Conservation (phyloP, 1,284 basidiomycete species). For the Pterula multifida region DNA sequence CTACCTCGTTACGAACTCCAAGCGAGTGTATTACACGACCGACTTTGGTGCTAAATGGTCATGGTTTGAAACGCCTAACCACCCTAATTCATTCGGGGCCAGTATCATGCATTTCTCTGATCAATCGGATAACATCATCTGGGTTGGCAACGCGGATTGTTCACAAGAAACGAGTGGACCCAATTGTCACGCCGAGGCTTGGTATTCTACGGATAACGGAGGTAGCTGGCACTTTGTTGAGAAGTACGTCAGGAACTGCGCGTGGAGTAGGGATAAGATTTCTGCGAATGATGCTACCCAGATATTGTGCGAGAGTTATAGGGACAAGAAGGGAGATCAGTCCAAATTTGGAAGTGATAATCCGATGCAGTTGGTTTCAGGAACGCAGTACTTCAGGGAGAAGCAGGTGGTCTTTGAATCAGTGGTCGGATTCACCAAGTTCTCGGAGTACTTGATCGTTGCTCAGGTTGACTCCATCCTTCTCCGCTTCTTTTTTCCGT, state of each 20-base stretch:
- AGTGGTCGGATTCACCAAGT: constrained; percentile 92
- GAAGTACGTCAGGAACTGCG: constrained; percentile 81
- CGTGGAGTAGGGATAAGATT: constrained; percentile 73
- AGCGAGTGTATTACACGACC: constrained; percentile 70
- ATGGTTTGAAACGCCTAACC: constrained; percentile 41
- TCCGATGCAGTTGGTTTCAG: constrained; percentile 71
- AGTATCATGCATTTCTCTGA: constrained; percentile 86
- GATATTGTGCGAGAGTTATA: constrained; percentile 88
- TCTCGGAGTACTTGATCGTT: constrained; percentile 91
- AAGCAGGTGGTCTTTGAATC: constrained; percentile 74
- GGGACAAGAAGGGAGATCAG: constrained; percentile 77
- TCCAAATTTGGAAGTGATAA: constrained; percentile 44
- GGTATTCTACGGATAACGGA: constrained; percentile 72
- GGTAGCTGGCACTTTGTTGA: constrained; percentile 71
- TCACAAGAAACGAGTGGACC: constrained; percentile 35
- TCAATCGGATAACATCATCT: constrained; percentile 78
- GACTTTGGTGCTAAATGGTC: constrained; percentile 75
- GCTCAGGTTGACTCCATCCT: constrained; percentile 59
- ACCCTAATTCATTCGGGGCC: constrained; percentile 73
- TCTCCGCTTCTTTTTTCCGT: neutral
- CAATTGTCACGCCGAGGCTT: constrained; percentile 62
- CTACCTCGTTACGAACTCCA: constrained; percentile 72
- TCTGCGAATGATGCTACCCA: constrained; percentile 75
- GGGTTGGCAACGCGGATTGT: constrained; percentile 61
- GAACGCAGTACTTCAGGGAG: constrained; percentile 62